Base-by-base conservation (phyloP, 2,329 filamentous ascomycete species). In the Achaetomium macrosporum region DNA sequence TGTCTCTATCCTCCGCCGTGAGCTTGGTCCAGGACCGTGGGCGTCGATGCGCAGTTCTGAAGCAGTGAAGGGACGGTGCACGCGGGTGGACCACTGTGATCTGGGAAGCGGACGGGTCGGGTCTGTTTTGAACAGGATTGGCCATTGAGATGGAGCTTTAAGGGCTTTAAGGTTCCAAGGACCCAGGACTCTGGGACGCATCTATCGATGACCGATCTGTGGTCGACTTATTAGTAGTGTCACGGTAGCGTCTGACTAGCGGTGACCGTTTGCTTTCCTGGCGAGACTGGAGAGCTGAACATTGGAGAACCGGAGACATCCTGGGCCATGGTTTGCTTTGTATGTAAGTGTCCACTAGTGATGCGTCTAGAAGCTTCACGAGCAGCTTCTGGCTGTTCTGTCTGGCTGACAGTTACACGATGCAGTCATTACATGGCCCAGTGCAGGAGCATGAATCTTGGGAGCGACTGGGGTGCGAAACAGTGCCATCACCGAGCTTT, bases 1-100 rank as follows among this genome's bases (percentile, higher is more conserved):
- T 63, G 29, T 63, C 57, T 30, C 57, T 57, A 30, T 61, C 59
- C 39, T 64, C 56, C 2, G 30, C 50, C 1, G 62, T 63, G 19
- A 64, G 56, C 41, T 57, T 62, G 17, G 58, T 47, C 46, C 55
- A 37, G 16, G 51, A 40, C 33, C 49, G 39, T 20, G 48, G 42
- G 15, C 40, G 47, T 35, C 41, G 42, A 12, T 48, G 39, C 11
- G n/a, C 20, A 31, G 45, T 29, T 29, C 53, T 55, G 47, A 60
- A 61, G 42, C 53, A 58, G 39, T 57, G 54, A 41, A 57, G 42
- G 29, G 42, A 54, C 17, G 48, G 46, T 29, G 56, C 51, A 13
- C 56, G 57, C 6, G 55, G 53, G 8, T 53, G 35, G 13, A 50
- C 40, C 16, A 29, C 42, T 35, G 43, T 17, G 35, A 50, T 33